Base-by-base conservation (phyloP, 345 rosid species). In the Cochlearia excelsa region DNA sequence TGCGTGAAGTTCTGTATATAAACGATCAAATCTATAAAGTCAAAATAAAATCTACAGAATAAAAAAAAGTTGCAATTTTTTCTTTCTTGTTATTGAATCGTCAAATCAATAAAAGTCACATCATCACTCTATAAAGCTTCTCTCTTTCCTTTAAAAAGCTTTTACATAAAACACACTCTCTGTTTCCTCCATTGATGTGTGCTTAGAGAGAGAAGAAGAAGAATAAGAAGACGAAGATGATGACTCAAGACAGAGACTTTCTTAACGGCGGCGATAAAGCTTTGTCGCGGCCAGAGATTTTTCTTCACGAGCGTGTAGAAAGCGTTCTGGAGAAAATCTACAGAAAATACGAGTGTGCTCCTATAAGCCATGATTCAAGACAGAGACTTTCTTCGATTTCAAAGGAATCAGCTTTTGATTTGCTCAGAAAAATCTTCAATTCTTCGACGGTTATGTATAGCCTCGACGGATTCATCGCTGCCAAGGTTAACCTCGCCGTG, bases 261-360 rank as follows among this genome's bases (percentile, higher is more conserved):
- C 6, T 16, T 30, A 7, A 42, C 54, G 6, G 34, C 23, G 29
- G 2, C 29, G 8, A 43, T 51, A 39, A 43, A 46, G 53, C 46
- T 38, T 53, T 46, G 43, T 52, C 72, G n/a, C 73, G 49, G 23
- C 6, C 35, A 33, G 35, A 11, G 51, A 55, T 69, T 43, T 26
- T 4, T 48, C 75, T 81, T 7, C 75, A 83, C 35, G 49, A 1
- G 8, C 16, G 71, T 0, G 76, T 82, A n/a, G 85, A 83, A 67
- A 56, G 44, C 1, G 10, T 57, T n/a, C 69, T 88, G 2, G 30
- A 7, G 2, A 53, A 10, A 49, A 82, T 89, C 4, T 81, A 81
- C 45, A 9, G 0, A 0, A 70, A 75, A 39, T 80, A 79, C 67
- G 46, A 54, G 0, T 53, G 35, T 48, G 66, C 39, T n/a, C 80